These are phyloP conservation scores for Gardenia jasminoides DNA, from an alignment of 257 asterid genomes.

Conservation along the genomic window DNA sequence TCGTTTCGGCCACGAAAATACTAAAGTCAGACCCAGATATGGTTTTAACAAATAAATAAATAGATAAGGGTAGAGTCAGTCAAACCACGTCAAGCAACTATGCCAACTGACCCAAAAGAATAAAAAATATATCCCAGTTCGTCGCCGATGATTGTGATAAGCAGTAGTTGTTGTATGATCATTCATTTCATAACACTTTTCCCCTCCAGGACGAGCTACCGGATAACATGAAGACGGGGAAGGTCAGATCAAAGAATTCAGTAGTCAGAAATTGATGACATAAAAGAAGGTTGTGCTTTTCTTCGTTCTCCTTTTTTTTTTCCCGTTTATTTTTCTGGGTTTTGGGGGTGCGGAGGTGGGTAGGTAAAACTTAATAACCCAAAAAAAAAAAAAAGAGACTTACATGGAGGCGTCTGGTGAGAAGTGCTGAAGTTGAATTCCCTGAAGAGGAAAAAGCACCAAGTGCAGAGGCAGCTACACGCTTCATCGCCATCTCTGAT, in stretches of 20 bases:
- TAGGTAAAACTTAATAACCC: background rate
- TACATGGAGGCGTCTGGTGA: conserved; percentile 65
- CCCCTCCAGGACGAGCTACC: background rate
- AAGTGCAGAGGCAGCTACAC: conserved; percentile 58
- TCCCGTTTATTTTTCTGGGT: no score
- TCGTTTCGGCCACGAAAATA: no score
- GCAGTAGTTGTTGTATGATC: background rate
- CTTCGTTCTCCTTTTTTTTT: no score
- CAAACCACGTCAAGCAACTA: background rate
- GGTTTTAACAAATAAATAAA: background rate
- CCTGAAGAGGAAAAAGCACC: conserved; percentile 55
- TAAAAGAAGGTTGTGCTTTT: background rate
- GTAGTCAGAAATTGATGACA: background rate
- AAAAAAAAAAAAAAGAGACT: conserved; percentile 12
- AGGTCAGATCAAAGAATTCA: background rate
- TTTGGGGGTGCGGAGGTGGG: no score
- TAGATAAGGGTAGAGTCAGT: background rate
- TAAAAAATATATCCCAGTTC: background rate
- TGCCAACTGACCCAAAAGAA: no score
- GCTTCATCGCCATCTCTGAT: conserved; percentile 69
- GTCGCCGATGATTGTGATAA: background rate
- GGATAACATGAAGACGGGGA: background rate
- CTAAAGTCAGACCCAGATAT: background rate
- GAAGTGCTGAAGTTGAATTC: conserved; percentile 39
- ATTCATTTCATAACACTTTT: background rate